Evolutionary conservation across 1,284 basidiomycete species (phyloP).

Genomic region (Bondarzewia mesenterica): DNA sequence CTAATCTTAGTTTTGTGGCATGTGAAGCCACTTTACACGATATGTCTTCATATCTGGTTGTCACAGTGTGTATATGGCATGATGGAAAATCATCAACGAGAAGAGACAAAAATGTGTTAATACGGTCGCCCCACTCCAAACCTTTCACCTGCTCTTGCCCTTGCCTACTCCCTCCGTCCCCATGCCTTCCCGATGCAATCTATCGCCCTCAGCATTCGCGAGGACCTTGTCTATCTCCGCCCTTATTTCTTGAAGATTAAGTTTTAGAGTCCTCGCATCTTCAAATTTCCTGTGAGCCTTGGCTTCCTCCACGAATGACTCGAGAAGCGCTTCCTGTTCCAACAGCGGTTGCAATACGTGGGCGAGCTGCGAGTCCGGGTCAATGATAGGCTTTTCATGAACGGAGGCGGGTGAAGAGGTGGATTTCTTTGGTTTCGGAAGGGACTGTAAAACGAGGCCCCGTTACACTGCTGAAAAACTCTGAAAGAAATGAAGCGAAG

Average conservation of each 20-base stretch:
- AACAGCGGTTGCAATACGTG: slow-evolving; percentile 74
- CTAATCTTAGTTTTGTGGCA: neutral
- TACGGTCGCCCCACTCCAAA: neutral
- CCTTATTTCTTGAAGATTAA: slow-evolving; percentile 72
- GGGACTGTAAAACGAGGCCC: slow-evolving; percentile 32
- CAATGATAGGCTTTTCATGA: slow-evolving; percentile 29
- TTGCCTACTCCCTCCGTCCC: neutral
- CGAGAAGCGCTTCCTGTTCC: slow-evolving; percentile 85
- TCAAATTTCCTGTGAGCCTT: slow-evolving; percentile 84
- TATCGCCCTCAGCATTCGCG: slow-evolving; percentile 23
- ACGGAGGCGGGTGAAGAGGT: slow-evolving; percentile 16
- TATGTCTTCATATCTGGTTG: too few relatives aligned
- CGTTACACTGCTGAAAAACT: neutral
- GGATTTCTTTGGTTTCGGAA: slow-evolving; percentile 44
- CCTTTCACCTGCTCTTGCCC: neutral
- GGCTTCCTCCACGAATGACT: slow-evolving; percentile 78
- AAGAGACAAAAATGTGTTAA: too few relatives aligned
- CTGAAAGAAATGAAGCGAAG: neutral
- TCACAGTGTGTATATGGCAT: too few relatives aligned
- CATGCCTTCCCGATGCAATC: neutral
- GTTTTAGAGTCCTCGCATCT: slow-evolving; percentile 72
- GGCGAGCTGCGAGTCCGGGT: slow-evolving; percentile 64
- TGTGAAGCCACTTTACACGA: neutral
- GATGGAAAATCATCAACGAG: too few relatives aligned
- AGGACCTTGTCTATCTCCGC: slow-evolving; percentile 70